These are phyloP conservation scores for Picochlorum sp. DNA, from an alignment of 139 green algal species.

Conservation along the genomic window DNA sequence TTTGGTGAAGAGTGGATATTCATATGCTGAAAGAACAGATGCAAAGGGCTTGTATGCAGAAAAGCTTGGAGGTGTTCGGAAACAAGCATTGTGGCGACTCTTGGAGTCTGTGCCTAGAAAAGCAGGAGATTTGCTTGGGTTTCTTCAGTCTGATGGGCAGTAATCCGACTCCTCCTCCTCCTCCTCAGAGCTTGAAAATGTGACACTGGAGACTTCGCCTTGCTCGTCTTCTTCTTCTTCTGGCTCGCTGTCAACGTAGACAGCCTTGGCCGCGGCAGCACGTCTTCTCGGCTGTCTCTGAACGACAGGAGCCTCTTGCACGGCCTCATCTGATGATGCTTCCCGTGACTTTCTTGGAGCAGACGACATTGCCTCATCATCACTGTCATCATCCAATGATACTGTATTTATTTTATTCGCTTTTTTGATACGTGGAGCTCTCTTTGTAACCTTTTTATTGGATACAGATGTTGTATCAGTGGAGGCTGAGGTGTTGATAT, in stretches of 20 bases:
- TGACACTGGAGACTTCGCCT: background rate
- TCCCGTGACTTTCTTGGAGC: background rate
- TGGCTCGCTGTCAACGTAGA: slow-evolving; percentile 13
- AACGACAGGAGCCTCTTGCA: background rate
- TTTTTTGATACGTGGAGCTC: background rate
- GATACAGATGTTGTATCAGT: background rate
- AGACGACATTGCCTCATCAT: background rate
- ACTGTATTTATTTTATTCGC: background rate
- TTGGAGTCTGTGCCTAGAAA: slow-evolving; percentile 10
- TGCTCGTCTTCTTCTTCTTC: slow-evolving; percentile 16
- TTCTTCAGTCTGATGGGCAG: slow-evolving; percentile 24
- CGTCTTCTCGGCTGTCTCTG: background rate
- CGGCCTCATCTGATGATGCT: background rate
- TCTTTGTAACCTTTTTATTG: slow-evolving; percentile 7
- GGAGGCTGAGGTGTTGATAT: slow-evolving; percentile 7
- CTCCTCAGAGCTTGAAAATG: slow-evolving; percentile 7
- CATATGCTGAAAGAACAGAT: slow-evolving; percentile 33
- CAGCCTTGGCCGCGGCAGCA: slow-evolving; percentile 6
- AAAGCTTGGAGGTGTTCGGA: slow-evolving; percentile 15
- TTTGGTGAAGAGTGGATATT: slow-evolving; percentile 27
- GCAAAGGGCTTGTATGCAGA: slow-evolving; percentile 18
- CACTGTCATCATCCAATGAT: slow-evolving; percentile 5
- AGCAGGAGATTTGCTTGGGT: background rate
- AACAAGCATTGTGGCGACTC: background rate
- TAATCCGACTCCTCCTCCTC: slow-evolving; percentile 23